Base-by-base conservation (phyloP, 2,329 filamentous ascomycete species). In the Alternaria consortialis region DNA sequence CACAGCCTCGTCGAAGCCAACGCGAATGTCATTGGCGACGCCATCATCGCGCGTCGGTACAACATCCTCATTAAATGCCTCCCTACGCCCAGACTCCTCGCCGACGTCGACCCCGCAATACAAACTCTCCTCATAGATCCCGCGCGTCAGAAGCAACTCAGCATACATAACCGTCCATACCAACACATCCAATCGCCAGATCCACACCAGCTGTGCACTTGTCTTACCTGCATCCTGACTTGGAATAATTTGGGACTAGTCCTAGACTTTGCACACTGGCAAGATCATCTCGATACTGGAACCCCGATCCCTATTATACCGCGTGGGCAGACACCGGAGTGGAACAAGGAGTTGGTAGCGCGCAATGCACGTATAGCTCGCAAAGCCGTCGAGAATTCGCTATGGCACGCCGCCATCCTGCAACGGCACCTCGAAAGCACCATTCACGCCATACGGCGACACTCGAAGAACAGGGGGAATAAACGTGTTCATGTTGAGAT, bases 181-280 rank as follows among this genome's bases (percentile, higher is more conserved):
- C 83, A 84, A 61, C 85, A 88, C 67, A 79, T 88, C 20, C 76
- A 77, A 39, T 64, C 78, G 1, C 81, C 83, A 0, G 80, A 88
- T 62, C 77, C 80, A 0, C 53, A 71, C 11, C 69, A 80, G n/a
- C 74, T 86, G 4, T 89, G 87, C 75, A 86, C 84, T 1, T 89
- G 86, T 67, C 73, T 86, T 27, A 85, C 84, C 0, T 88, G 87
- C 68, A 74, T 85, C 43, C 69, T 86, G 37, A 80, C 83, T 2
- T 89, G 86, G 87, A 86, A 86, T 64, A 82, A 84, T 13, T 80
- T 88, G 6, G 82, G 81, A 59, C 67, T 87, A 0, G 75, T 82
- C 12, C 80, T 88, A 11, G 86, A 89, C 66, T 85, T 88, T 66
- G 82, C 84, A 0, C 79, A 85, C 67, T 88, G 85, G 83, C 86